Percentiles rank a stretch among this genome's conserved stretches.
These are phyloP conservation scores for Boletus patriciae DNA, from an alignment of 768 basidiomycete species.

Conservation along the genomic window DNA sequence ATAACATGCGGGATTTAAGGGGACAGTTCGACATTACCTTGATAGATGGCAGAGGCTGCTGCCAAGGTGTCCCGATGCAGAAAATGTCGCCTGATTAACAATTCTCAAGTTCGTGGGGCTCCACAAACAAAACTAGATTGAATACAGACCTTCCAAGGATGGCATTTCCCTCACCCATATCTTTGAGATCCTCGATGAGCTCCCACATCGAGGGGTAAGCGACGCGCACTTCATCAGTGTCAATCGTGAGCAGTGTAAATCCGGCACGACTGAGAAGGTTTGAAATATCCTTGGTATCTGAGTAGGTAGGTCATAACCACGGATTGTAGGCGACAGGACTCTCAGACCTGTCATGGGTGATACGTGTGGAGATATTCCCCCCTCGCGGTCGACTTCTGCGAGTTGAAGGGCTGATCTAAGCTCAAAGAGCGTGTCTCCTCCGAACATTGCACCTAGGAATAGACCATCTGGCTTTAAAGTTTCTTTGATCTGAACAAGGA, in stretches of 20 bases:
- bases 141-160: slow-evolving; percentile 70
- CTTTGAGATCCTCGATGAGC: slow-evolving; percentile 85
- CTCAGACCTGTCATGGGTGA: slow-evolving; percentile 94
- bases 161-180: slow-evolving; percentile 97
- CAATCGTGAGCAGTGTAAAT: slow-evolving; percentile 91
- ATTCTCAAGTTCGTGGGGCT: background rate
- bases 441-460: slow-evolving; percentile 92
- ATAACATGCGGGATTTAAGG: background rate
- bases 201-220: slow-evolving; percentile 97
- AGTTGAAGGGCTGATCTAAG: slow-evolving; percentile 92
- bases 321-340: background rate
- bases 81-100: slow-evolving; percentile 52
- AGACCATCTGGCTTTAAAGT: slow-evolving; percentile 87
- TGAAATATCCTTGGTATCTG: slow-evolving; percentile 91
- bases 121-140: background rate
- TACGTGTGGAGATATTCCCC: slow-evolving; percentile 93
- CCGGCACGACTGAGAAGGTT: slow-evolving; percentile 91
- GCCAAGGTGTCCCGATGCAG: slow-evolving; percentile 83
- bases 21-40: slow-evolving; percentile 50
- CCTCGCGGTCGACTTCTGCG: slow-evolving; percentile 90
- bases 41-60: slow-evolving; percentile 92
- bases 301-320: slow-evolving; percentile 4
- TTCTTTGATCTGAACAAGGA: slow-evolving; percentile 83
- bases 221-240: slow-evolving; percentile 89
- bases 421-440: slow-evolving; percentile 96